These are phyloP conservation scores for Blastomyces emzantsi DNA, from an alignment of 2,329 filamentous ascomycete species.

Conservation along the genomic window DNA sequence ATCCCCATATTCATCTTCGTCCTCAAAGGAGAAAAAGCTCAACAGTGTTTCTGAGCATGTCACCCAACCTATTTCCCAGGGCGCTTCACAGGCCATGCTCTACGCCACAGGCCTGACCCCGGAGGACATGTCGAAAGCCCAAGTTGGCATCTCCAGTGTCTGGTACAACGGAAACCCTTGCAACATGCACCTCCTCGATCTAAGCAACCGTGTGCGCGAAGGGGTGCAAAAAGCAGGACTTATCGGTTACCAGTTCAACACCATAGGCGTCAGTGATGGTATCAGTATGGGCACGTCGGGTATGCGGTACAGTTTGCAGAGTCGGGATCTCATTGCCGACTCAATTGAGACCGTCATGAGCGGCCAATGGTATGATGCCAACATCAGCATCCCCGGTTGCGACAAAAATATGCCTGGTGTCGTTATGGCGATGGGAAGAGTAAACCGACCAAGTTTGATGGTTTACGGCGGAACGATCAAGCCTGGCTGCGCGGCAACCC, in stretches of 20 bases:
- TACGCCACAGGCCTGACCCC: constrained; percentile 88
- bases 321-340: constrained; percentile 92
- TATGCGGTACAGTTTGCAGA: constrained; percentile 93
- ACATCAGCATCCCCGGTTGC: constrained; percentile 92
- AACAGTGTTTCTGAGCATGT: constrained; percentile 79
- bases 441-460: constrained; percentile 94
- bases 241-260: constrained; percentile 97
- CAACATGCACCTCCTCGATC: constrained; percentile 95
- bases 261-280: constrained; percentile 91
- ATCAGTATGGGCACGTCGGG: constrained; percentile 98
- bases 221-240: constrained; percentile 67
- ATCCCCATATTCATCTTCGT: constrained; percentile 10
- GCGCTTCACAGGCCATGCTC: constrained; percentile 97
- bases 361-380: constrained; percentile 97
- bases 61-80: constrained; percentile 96
- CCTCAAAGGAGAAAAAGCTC: constrained; percentile 37
- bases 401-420: constrained; percentile 99
- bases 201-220: constrained; percentile 69
- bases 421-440: constrained; percentile 83
- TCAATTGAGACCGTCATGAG: constrained; percentile 99
- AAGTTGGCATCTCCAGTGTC: constrained; percentile 94
- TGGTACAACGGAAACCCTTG: constrained; percentile 98
- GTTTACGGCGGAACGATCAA: constrained; percentile 94
- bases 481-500: constrained; percentile 71
- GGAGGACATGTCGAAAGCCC: constrained; percentile 86